A percentile compares a stretch with the other conserved stretches of the same genome.
These are phyloP conservation scores for Cyberlindnera americana DNA, from an alignment of 805 yeast genomes.

Conservation along the genomic window DNA sequence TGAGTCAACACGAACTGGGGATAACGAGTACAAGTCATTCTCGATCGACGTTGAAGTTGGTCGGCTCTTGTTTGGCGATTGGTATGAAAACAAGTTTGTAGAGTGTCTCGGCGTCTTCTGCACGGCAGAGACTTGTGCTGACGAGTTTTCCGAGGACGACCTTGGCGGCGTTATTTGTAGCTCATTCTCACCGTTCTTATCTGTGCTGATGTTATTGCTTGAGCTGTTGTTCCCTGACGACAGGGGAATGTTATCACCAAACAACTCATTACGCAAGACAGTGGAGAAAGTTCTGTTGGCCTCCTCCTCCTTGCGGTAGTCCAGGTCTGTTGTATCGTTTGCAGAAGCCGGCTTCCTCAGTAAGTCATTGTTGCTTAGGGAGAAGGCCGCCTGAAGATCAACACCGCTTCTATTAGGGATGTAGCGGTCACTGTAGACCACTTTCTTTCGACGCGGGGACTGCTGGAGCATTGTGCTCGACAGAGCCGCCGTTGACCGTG, in stretches of 20 bases:
- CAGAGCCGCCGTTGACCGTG: constrained; percentile 30
- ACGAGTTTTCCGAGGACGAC: constrained; percentile 23
- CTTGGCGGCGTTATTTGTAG: constrained; percentile 32
- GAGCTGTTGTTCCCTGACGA: constrained; percentile 21
- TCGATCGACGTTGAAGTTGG: constrained; percentile 60
- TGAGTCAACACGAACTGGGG: constrained; percentile 87
- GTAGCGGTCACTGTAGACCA: constrained; percentile 75
- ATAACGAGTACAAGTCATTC: constrained; percentile 71
- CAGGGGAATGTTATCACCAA: constrained; percentile 78
- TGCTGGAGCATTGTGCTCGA: constrained; percentile 18
- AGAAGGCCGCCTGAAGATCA: constrained; percentile 75
- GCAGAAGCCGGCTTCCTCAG: constrained; percentile 29
- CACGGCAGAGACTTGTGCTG: constrained; percentile 1
- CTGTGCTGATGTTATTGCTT: constrained; percentile 21
- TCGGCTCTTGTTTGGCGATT: constrained; percentile 62
- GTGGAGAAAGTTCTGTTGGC: constrained; percentile 86
- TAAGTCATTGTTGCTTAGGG: constrained; percentile 19
- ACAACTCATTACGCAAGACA: constrained; percentile 81
- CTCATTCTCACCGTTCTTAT: constrained; percentile 30
- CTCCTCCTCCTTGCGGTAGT: constrained; percentile 66
- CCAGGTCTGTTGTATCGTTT: constrained; percentile 47
- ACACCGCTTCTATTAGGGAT: constrained; percentile 86
- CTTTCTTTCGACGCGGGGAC: constrained; percentile 36
- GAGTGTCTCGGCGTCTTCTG: constrained; percentile 36
- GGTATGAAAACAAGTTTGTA: constrained; percentile 69